Base-by-base conservation (phyloP, 345 rosid species). In the Citropsis articulata region DNA sequence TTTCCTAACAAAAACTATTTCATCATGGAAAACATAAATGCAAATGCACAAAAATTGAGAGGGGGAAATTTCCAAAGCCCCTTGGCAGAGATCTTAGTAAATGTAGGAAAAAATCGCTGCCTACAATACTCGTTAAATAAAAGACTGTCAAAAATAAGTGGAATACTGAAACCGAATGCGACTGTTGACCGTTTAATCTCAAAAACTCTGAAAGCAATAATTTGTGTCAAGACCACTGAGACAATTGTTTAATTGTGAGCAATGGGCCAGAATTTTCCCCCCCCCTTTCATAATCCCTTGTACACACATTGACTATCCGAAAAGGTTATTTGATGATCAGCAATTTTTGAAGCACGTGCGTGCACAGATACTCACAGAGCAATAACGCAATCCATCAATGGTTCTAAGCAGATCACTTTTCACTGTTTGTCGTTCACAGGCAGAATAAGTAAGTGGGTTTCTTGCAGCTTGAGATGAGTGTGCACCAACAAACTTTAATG, bases 181-280 rank as follows among this genome's bases (percentile, higher is more conserved):
- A 92, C 81, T 27, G 97, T 84, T 65, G 95, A 91, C 42, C 64
- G 69, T 82, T 94, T 96, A 56, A 91, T 70, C 64, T 97, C 95
- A 68, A 96, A 96, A 72, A 96, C 92, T 24, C 95, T 97, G 48
- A 96, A 81, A 42, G 97, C 97, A 75, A 90, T 96, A 40, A 91
- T 67, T 84, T 96, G 99, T 1, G 90, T 88, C 86, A 96, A 85
- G 76, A 94, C 90, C 80, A 94, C 81, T 4, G 98, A 91, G 84
- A 91, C 91, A 86, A 96, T 88, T 61, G 92, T 90, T 18, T 97
- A 86, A 84, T 88, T 96, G 84, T 96, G 98, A 59, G 84, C 89
- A 30, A 94, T 69, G 56, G 98, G 98, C 99, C 99, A 94, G 75
- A 85, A 90, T 38, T 73, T 90, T 76, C 99, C 99, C 66, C 97